Evolutionary conservation across 2,329 filamentous ascomycete species (phyloP), one percentile per base, ranked within the genome.

Genomic region (Trichoderma koningiopsis): DNA sequence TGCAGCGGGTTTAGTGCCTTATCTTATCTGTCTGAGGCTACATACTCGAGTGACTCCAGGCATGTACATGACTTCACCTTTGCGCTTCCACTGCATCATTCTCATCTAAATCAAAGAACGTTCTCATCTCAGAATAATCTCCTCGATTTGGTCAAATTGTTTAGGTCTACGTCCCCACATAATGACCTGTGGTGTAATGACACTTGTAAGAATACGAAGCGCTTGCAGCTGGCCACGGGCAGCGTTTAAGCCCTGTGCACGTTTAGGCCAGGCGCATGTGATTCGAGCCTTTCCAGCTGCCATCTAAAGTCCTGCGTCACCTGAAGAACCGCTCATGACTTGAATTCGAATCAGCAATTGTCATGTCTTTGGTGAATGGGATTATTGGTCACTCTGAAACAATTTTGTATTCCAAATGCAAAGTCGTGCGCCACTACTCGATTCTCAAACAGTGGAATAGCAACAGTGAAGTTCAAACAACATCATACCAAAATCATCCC

Each of bases 211-310:
- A 49, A 49, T 24, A 49, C 47, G 47, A 49, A 49, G n/a, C 43
- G 22, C 33, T 35, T 61, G 58, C 37, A 47, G 16, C 52, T 57
- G 62, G 29, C 29, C 29, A 57, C 19, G 29, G 29, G 33, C 8
- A 29, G 16, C 35, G 24, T 24, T 47, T 35, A 55, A 40, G 5
- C 14, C 13, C 52, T 33, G 49, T 24, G 52, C 63, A 67, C 63
- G 63, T 52, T 52, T 59, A 37, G 40, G 49, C 37, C 29, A 58
- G 63, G 27, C 52, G 63, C 63, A 67, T 67, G 63, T 67, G 63
- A 67, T 67, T 67, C 63, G 55, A 40, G 49, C 49, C 16, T 43
- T 56, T 55, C 40, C 47, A 49, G 22, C 22, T 52, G 33, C 63
- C 59, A 29, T 35, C 13, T 33, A 43, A 29, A 31, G 1, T 55